Conservation (phyloP, 768 basidiomycete genomes). For the Cubamyces sp. region DNA sequence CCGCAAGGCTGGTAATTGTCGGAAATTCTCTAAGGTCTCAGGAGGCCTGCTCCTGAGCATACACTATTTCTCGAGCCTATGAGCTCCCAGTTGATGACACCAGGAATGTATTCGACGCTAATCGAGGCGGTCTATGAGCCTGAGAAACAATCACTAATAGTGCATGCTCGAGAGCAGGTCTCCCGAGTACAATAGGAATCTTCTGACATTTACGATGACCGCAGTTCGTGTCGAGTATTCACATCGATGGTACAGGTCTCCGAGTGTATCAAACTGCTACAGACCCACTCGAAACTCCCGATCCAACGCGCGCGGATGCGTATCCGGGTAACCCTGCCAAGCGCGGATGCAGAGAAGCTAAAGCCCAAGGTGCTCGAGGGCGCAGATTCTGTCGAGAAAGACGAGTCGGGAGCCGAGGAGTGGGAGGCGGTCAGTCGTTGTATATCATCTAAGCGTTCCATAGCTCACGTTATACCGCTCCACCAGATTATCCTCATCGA, state of each 20-base stretch:
- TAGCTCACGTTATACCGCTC: neutral
- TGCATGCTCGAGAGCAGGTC: too few species aligned
- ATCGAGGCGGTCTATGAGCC: too few species aligned
- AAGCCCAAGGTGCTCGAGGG: slow-evolving; percentile 71
- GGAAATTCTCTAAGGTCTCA: too few species aligned
- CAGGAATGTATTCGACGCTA: too few species aligned
- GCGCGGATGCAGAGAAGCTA: slow-evolving; percentile 63
- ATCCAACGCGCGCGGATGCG: slow-evolving; percentile 95
- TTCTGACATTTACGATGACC: neutral
- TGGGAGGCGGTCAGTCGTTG: slow-evolving; percentile 79
- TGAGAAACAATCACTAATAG: too few species aligned
- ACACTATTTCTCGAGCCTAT: too few species aligned
- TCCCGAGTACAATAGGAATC: too few species aligned
- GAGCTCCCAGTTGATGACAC: too few species aligned
- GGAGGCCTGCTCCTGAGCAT: too few species aligned
- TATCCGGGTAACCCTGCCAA: slow-evolving; percentile 78
- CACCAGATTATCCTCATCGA: slow-evolving; percentile 87
- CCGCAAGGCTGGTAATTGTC: too few species aligned
- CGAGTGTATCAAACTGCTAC: slow-evolving; percentile 84
- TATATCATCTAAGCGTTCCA: neutral
- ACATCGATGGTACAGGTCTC: slow-evolving; percentile 62
- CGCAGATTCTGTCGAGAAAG: slow-evolving; percentile 84
- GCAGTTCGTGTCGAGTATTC: neutral
- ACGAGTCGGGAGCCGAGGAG: slow-evolving; percentile 70
- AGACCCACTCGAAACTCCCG: slow-evolving; percentile 82